A percentile compares a stretch with the other conserved stretches of the same genome.
These are phyloP conservation scores for Cornus florida DNA, from an alignment of 148 eudicot genomes.

Conservation along the genomic window DNA sequence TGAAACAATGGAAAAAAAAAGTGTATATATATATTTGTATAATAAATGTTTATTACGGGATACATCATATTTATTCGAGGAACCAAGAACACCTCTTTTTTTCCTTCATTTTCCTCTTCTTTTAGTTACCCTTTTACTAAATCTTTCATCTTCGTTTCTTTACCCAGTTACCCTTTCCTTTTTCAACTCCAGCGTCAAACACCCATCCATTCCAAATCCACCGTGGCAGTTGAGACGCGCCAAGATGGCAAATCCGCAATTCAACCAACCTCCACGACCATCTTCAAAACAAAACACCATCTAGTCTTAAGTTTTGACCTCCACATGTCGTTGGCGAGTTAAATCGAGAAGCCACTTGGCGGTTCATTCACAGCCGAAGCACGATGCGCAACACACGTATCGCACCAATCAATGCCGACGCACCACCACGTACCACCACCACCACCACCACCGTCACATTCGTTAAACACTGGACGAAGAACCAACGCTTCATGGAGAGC, in stretches of 20 bases:
- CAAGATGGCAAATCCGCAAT: background rate
- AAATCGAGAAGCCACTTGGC: background rate
- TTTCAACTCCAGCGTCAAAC: too few relatives aligned
- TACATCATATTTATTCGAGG: too few relatives aligned
- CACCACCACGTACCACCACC: conserved; percentile 48
- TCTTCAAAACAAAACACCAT: background rate
- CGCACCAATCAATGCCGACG: conserved; percentile 7
- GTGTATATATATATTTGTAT: too few relatives aligned
- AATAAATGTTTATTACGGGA: too few relatives aligned
- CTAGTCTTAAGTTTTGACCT: background rate
- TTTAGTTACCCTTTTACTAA: too few relatives aligned
- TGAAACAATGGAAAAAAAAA: too few relatives aligned
- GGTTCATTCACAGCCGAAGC: background rate
- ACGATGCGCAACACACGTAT: conserved; percentile 48
- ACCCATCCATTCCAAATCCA: too few relatives aligned
- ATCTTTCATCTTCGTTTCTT: too few relatives aligned
- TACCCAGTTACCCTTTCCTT: too few relatives aligned
- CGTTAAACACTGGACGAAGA: conserved; percentile 5
- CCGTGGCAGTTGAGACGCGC: too few relatives aligned
- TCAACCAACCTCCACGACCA: background rate
- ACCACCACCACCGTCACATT: conserved; percentile 28
- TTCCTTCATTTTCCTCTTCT: too few relatives aligned
- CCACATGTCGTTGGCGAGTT: background rate
- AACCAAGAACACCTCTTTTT: too few relatives aligned
- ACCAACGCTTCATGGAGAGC: background rate